These are phyloP conservation scores for Fraxinus americana DNA, from an alignment of 257 asterid species.

Conservation along the genomic window DNA sequence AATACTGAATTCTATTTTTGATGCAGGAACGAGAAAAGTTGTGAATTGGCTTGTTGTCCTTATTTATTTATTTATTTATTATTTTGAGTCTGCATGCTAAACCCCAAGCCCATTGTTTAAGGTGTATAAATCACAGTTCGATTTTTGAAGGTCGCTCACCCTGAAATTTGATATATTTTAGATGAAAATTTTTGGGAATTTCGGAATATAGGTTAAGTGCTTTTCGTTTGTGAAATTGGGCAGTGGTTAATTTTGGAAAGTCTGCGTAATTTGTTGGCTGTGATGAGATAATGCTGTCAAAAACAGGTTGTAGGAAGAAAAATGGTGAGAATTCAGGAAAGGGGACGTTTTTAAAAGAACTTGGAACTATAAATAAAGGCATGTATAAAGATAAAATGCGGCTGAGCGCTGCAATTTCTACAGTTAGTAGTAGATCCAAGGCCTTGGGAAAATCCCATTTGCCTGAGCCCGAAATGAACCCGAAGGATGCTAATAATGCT, in stretches of 20 bases:
- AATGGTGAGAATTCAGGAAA: slow-evolving; percentile 56
- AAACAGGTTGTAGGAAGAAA: slow-evolving; percentile 65
- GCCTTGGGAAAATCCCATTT: slow-evolving; percentile 62
- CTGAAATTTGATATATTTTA: not conserved
- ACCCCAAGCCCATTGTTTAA: not conserved
- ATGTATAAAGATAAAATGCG: slow-evolving; percentile 51
- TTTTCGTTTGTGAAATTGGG: slow-evolving; percentile 20
- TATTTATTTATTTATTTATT: too few relatives aligned
- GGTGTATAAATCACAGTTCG: slow-evolving; percentile 18
- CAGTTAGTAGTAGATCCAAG: slow-evolving; percentile 85
- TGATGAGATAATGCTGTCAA: slow-evolving; percentile 59
- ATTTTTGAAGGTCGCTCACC: not conserved
- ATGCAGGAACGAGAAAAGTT: slow-evolving; percentile 31
- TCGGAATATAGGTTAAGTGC: not conserved
- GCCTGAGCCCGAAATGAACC: slow-evolving; percentile 55
- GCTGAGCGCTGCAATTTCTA: slow-evolving; percentile 63
- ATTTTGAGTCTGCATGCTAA: slow-evolving; percentile 15
- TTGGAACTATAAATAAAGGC: slow-evolving; percentile 69
- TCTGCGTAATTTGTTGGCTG: slow-evolving; percentile 32
- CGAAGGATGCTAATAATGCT: slow-evolving; percentile 34
- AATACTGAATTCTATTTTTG: slow-evolving; percentile 8
- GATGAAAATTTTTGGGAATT: not conserved
- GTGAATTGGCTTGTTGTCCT: slow-evolving; percentile 23
- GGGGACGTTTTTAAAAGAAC: slow-evolving; percentile 70
- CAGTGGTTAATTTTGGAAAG: slow-evolving; percentile 10